phyloP scores from a whole-genome alignment of 1,139 yeast species.

The Pichia sp. region DNA sequence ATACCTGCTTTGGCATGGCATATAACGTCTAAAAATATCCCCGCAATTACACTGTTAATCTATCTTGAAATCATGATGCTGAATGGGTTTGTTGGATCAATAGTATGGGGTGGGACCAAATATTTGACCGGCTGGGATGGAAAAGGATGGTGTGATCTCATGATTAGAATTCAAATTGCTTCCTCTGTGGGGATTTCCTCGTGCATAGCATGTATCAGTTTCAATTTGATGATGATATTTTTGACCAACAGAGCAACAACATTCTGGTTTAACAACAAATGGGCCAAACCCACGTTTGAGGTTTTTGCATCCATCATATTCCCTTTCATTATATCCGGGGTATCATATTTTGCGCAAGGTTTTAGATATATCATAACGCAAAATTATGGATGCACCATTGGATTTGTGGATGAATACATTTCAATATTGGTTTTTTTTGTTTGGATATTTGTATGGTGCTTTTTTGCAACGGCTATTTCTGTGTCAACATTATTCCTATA shows the following conservation, averaged over 20 bases:
- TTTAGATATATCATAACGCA: constrained; percentile 50
- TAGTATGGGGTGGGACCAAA: constrained; percentile 60
- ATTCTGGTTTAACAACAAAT: constrained; percentile 28
- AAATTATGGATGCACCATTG: constrained; percentile 57
- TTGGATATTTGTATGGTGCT: constrained; percentile 67
- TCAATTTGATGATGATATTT: constrained; percentile 62
- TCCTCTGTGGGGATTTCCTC: constrained; percentile 62
- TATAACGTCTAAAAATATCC: constrained; percentile 47
- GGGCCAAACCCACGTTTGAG: constrained; percentile 42
- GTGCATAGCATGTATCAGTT: constrained; percentile 62
- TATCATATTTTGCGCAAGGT: constrained; percentile 49
- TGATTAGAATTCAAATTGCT: constrained; percentile 54
- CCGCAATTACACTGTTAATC: constrained; percentile 54
- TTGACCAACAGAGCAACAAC: constrained; percentile 38
- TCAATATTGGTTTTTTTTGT: constrained; percentile 43
- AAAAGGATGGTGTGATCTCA: constrained; percentile 68
- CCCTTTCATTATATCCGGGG: constrained; percentile 57
- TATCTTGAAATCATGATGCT: constrained; percentile 58
- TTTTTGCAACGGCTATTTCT: constrained; percentile 49
- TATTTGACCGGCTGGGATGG: constrained; percentile 55
- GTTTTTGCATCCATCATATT: constrained; percentile 49
- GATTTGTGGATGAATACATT: constrained; percentile 38
- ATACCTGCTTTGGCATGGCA: constrained; percentile 75
- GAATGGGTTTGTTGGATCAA: constrained; percentile 52
- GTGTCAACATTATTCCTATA: constrained; percentile 44